These are phyloP conservation scores for Cladophialophora psammophila DNA, from an alignment of 2,329 filamentous ascomycete species.

Conservation along the genomic window DNA sequence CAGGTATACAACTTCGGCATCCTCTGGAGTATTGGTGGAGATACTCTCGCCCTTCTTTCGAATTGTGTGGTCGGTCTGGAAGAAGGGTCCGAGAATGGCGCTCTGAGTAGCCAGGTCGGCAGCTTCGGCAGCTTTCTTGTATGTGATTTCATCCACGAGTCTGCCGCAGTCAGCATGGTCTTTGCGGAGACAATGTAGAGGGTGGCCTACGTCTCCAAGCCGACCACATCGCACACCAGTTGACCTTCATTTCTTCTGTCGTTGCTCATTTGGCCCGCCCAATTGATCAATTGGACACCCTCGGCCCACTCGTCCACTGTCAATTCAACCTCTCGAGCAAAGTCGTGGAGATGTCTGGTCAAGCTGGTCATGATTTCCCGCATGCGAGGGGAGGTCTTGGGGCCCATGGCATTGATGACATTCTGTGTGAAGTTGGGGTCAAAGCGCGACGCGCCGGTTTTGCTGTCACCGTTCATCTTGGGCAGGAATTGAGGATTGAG, in stretches of 20 bases:
- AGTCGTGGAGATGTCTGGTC: constrained; percentile 66
- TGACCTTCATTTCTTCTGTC: constrained; percentile 70
- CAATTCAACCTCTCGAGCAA: constrained; percentile 64
- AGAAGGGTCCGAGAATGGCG: constrained; percentile 86
- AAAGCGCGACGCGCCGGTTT: constrained; percentile 42
- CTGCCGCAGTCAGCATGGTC: constrained; percentile 40
- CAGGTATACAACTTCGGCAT: constrained; percentile 67
- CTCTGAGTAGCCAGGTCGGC: constrained; percentile 70
- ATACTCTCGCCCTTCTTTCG: constrained; percentile 75
- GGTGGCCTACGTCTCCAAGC: constrained; percentile 61
- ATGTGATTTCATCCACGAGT: constrained; percentile 82
- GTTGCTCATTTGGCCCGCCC: constrained; percentile 68
- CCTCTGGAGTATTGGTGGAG: constrained; percentile 56
- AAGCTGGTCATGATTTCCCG: constrained; percentile 65
- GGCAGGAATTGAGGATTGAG: neutral
- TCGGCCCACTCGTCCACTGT: constrained; percentile 67
- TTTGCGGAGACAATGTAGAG: neutral
- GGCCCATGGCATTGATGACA: constrained; percentile 77
- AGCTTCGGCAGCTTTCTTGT: constrained; percentile 64
- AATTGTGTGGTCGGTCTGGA: constrained; percentile 74
- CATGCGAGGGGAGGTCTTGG: constrained; percentile 71
- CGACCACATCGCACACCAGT: constrained; percentile 65
- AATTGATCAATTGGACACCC: constrained; percentile 65
- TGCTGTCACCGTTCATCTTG: constrained; percentile 27
- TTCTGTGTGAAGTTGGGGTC: constrained; percentile 67